Base-by-base conservation (phyloP, 148 eudicot genomes). In the Vaccinium macrocarpon region DNA sequence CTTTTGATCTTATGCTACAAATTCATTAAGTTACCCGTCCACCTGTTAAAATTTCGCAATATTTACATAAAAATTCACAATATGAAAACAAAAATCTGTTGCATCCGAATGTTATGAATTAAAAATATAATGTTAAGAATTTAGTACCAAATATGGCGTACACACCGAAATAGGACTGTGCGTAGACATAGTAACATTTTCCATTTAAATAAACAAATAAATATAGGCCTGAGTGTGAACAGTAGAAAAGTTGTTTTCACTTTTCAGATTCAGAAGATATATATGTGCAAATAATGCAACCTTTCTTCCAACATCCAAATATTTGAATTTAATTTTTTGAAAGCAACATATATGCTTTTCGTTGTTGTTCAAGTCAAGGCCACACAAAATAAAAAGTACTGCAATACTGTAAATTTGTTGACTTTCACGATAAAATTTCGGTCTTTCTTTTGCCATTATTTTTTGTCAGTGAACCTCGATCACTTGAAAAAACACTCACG, bases 141-240 rank as follows among this genome's bases (percentile, higher is more conserved):
- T 19, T 59, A 59, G 0, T 6, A 59, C 19, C 64, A 59, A 19
- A 59, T 59, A 18, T 62, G 3, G 4, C 1, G 25, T 61, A 6
- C 23, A 7, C 66, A 61, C 19, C 57, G 16, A 11, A 21, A 8
- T 61, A 61, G 27, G 8, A 62, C 23, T 8, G 14, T n/a, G 29
- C 29, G 2, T 23, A 23, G 13, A 2, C 38, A 35, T 3, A 15
- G 16, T 56, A 23, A 64, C 14, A 23, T 64, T 64, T 61, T 3
- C 32, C 15, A 38, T 21, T 2, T 38, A 29, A 42, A 78, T 53
- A 8, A 27, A 50, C 46, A 42, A n/a, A 23, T 23, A 23, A 16
- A 49, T 50, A 3, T 49, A 10, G 19, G 79, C 57, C 79, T 32
- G 79, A 46, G 38, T 81, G 83, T 81, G 83, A 81, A 81, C 73